Conservation (phyloP, 2,329 filamentous ascomycete genomes). For the Parafenestella ontariensis region DNA sequence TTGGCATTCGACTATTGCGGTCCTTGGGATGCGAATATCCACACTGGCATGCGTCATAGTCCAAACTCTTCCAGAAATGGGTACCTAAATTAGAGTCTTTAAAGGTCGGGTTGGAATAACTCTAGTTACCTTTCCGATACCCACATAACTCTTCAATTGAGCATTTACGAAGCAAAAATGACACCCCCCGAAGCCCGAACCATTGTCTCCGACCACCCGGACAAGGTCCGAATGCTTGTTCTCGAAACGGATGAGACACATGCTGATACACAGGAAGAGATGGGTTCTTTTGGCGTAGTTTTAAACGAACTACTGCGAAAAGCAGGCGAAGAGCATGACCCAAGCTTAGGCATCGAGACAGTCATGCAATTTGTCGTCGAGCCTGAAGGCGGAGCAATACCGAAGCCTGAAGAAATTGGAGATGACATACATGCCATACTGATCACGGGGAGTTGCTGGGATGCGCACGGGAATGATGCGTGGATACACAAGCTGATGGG, state of each 20-base stretch:
- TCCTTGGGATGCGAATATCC: conserved; percentile 14
- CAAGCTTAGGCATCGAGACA: conserved; percentile 62
- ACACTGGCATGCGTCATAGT: conserved; percentile 18
- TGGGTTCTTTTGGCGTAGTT: conserved; percentile 63
- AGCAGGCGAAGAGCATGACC: conserved; percentile 61
- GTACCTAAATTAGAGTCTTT: conserved; percentile 3
- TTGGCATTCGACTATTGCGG: background rate
- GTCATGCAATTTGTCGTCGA: conserved; percentile 63
- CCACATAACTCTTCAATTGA: background rate
- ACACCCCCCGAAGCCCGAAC: conserved; percentile 30
- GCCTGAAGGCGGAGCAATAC: conserved; percentile 49
- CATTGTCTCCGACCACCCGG: conserved; percentile 31
- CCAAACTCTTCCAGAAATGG: conserved; percentile 7
- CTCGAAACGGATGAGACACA: conserved; percentile 66
- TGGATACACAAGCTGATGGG: conserved; percentile 54
- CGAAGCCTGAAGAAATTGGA: conserved; percentile 57
- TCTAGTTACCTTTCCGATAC: no score
- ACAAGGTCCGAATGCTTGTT: conserved; percentile 58
- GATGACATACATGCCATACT: conserved; percentile 53
- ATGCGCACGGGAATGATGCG: conserved; percentile 54
- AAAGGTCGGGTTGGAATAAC: background rate
- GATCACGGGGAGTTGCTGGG: conserved; percentile 57
- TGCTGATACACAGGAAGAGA: conserved; percentile 57
- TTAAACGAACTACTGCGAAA: conserved; percentile 59
- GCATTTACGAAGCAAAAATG: conserved; percentile 20